Conservation (phyloP, 352 stramenopile species). For the Pythium scleroteichum region DNA sequence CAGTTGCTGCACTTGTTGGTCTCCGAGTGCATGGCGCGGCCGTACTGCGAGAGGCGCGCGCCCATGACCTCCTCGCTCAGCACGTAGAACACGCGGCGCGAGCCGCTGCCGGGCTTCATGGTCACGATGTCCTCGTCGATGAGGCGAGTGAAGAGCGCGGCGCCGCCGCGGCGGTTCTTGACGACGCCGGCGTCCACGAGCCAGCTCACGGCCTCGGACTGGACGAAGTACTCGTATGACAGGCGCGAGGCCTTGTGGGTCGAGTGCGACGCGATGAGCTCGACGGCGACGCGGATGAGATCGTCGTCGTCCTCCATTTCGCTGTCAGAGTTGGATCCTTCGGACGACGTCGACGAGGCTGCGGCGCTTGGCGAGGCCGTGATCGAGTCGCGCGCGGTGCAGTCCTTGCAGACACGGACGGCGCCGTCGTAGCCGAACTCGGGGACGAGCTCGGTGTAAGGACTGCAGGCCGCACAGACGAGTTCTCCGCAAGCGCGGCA, state of each 20-base stretch:
- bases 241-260: constrained; percentile 71
- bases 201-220: constrained; percentile 84
- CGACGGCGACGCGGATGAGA: constrained; percentile 55
- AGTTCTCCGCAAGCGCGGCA: constrained; percentile 79
- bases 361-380: constrained; percentile 24
- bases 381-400: constrained; percentile 32
- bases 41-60: constrained; percentile 63
- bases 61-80: constrained; percentile 64
- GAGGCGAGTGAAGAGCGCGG: constrained; percentile 62
- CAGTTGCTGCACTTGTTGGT: constrained; percentile 85
- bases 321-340: constrained; percentile 54
- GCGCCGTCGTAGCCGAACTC: constrained; percentile 66
- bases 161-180: constrained; percentile 52
- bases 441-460: constrained; percentile 52
- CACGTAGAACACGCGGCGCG: constrained; percentile 64
- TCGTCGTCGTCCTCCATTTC: constrained; percentile 55
- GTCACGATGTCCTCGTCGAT: constrained; percentile 71
- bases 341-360: constrained; percentile 33
- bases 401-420: constrained; percentile 78
- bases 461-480: constrained; percentile 73
- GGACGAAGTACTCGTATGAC: constrained; percentile 84
- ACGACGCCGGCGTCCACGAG: constrained; percentile 70
- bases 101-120: constrained; percentile 55
- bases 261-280: constrained; percentile 68
- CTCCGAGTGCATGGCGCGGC: constrained; percentile 67